phyloP scores from a whole-genome alignment of 2,329 filamentous ascomycete genomes.

The Shiraia bambusicola region DNA sequence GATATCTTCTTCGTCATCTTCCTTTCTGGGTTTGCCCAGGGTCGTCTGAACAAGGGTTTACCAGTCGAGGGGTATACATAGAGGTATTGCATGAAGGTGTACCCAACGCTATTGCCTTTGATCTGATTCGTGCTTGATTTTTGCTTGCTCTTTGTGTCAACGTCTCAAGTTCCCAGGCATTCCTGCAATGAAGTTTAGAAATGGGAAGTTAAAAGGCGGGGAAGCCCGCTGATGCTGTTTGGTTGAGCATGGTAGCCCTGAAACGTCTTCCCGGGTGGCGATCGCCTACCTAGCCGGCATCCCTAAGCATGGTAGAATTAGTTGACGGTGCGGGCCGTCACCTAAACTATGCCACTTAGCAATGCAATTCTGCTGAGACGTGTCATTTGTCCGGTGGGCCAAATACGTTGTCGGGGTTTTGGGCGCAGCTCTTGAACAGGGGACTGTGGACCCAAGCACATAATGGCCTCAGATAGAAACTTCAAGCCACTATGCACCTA shows the following conservation, averaged over 20 bases:
- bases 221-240: neutral
- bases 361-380: neutral
- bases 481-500: no score
- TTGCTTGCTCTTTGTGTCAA: conserved; percentile 1
- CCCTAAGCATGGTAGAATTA: neutral
- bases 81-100: neutral
- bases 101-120: neutral
- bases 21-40: no score
- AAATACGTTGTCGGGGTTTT: neutral
- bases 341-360: neutral
- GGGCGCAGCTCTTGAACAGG: neutral
- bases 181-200: neutral
- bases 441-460: neutral
- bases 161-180: neutral
- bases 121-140: neutral
- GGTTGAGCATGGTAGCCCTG: neutral
- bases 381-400: neutral
- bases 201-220: neutral
- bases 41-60: no score
- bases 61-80: neutral
- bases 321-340: neutral
- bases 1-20: no score
- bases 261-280: conserved; percentile 1
- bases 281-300: neutral
- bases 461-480: no score